phyloP scores from a whole-genome alignment of 208 protist species.

The Leishmania aethiopica region DNA sequence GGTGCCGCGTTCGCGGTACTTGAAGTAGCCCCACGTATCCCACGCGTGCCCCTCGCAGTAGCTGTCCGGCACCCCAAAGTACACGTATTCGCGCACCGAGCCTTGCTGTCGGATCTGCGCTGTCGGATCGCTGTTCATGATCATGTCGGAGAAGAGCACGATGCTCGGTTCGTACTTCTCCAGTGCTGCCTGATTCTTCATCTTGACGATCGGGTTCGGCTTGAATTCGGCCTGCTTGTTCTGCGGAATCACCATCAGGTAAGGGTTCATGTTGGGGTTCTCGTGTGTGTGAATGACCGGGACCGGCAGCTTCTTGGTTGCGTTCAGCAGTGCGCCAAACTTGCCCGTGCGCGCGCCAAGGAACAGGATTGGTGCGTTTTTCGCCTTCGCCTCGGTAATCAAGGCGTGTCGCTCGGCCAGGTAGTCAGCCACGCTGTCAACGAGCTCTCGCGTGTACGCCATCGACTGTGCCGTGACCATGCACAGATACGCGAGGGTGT shows the following conservation, averaged over 20 bases:
- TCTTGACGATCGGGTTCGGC: slow-evolving; percentile 76
- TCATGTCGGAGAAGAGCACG: slow-evolving; percentile 87
- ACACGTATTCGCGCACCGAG: slow-evolving; percentile 83
- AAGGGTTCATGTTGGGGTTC: slow-evolving; percentile 87
- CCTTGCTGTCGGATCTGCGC: slow-evolving; percentile 78
- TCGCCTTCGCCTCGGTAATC: slow-evolving; percentile 62
- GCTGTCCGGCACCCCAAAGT: slow-evolving; percentile 85
- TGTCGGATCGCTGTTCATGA: slow-evolving; percentile 76
- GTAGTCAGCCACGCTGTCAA: slow-evolving; percentile 78
- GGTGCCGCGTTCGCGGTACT: slow-evolving; percentile 61
- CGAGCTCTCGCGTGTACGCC: slow-evolving; percentile 69
- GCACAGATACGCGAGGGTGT: slow-evolving; percentile 73
- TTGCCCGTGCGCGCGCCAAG: slow-evolving; percentile 76
- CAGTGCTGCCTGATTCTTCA: slow-evolving; percentile 81
- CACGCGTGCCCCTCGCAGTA: slow-evolving; percentile 85
- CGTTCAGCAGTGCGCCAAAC: slow-evolving; percentile 77
- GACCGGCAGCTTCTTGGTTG: slow-evolving; percentile 76
- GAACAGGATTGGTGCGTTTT: slow-evolving; percentile 85
- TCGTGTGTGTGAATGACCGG: slow-evolving; percentile 82
- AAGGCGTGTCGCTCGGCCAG: slow-evolving; percentile 70
- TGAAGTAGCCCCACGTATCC: slow-evolving; percentile 87
- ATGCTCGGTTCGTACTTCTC: slow-evolving; percentile 89
- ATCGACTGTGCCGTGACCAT: slow-evolving; percentile 80
- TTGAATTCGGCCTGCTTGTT: slow-evolving; percentile 85
- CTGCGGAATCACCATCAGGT: slow-evolving; percentile 83